phyloP scores from a whole-genome alignment of 495 filamentous ascomycete species.

The Podospora pseudoanserina region DNA sequence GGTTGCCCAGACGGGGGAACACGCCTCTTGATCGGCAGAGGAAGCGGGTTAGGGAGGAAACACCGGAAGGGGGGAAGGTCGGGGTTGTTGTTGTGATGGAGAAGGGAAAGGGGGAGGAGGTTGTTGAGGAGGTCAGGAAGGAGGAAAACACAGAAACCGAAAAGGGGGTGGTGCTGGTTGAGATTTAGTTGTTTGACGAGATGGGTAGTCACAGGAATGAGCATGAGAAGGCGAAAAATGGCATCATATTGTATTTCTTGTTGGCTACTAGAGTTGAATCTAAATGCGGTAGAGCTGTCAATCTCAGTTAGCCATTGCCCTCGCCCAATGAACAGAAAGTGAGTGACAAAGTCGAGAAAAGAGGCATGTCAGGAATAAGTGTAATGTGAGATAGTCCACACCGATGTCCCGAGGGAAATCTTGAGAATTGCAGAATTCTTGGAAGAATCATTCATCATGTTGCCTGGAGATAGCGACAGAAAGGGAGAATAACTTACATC shows the following conservation, averaged over 20 bases:
- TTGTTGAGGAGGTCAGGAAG: not conserved
- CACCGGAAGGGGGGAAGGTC: not conserved
- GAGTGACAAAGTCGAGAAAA: not conserved
- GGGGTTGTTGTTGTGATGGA: not conserved
- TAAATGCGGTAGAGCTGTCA: not conserved
- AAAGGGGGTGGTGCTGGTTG: not conserved
- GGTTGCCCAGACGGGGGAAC: not conserved
- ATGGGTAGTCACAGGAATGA: too few species aligned
- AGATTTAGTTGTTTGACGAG: not conserved
- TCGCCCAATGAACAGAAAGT: slow-evolving; percentile 46
- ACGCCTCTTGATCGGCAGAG: not conserved
- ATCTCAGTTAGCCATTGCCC: not conserved
- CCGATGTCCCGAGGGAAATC: slow-evolving; percentile 18
- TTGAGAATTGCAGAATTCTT: slow-evolving; percentile 59
- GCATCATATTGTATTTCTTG: too few species aligned
- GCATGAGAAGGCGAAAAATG: too few species aligned
- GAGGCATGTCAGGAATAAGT: slow-evolving; percentile 18
- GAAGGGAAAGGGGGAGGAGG: too few species aligned
- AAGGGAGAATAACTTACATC: slow-evolving; percentile 10
- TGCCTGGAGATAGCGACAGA: not conserved
- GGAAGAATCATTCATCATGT: slow-evolving; percentile 46
- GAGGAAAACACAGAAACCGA: not conserved
- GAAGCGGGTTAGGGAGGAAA: not conserved
- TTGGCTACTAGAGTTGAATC: not conserved
- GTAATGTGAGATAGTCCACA: slow-evolving; percentile 37